These are phyloP conservation scores for Amylocarpus encephaloides DNA, from an alignment of 2,329 filamentous ascomycete genomes.

Conservation along the genomic window DNA sequence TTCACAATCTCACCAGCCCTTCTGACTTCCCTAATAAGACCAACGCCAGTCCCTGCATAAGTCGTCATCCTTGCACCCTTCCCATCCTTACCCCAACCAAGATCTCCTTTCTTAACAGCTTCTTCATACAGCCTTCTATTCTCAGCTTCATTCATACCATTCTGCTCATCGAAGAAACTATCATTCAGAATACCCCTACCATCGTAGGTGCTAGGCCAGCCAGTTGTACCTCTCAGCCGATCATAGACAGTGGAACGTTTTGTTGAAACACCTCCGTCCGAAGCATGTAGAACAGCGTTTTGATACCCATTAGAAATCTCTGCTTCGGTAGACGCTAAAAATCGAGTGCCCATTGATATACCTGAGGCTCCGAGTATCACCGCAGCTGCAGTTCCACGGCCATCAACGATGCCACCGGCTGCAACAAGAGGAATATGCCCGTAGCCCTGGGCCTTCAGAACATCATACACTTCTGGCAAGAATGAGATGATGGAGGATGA, in stretches of 20 bases:
- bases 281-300: slow-evolving; percentile 37
- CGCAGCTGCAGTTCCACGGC: slow-evolving; percentile 28
- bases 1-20: slow-evolving; percentile 16
- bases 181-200: slow-evolving; percentile 49
- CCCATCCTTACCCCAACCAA: slow-evolving; percentile 38
- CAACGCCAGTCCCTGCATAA: slow-evolving; percentile 19
- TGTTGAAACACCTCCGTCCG: slow-evolving; percentile 43
- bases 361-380: slow-evolving; percentile 33
- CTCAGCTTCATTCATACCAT: slow-evolving; percentile 32
- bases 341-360: slow-evolving; percentile 42
- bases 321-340: slow-evolving; percentile 40
- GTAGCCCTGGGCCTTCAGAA: slow-evolving; percentile 10
- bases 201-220: slow-evolving; percentile 50
- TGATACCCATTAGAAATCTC: slow-evolving; percentile 39
- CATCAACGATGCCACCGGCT: slow-evolving; percentile 32
- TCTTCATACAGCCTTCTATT: slow-evolving; percentile 33
- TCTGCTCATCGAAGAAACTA: slow-evolving; percentile 38
- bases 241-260: slow-evolving; percentile 44
- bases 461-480: slow-evolving; percentile 26
- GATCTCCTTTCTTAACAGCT: slow-evolving; percentile 42
- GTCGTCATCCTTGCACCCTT: slow-evolving; percentile 8
- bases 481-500: slow-evolving; percentile 26
- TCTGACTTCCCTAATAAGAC: slow-evolving; percentile 15
- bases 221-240: slow-evolving; percentile 43
- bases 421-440: slow-evolving; percentile 20